These are phyloP conservation scores for Phylloporus arenicola DNA, from an alignment of 768 basidiomycete species.

Conservation along the genomic window DNA sequence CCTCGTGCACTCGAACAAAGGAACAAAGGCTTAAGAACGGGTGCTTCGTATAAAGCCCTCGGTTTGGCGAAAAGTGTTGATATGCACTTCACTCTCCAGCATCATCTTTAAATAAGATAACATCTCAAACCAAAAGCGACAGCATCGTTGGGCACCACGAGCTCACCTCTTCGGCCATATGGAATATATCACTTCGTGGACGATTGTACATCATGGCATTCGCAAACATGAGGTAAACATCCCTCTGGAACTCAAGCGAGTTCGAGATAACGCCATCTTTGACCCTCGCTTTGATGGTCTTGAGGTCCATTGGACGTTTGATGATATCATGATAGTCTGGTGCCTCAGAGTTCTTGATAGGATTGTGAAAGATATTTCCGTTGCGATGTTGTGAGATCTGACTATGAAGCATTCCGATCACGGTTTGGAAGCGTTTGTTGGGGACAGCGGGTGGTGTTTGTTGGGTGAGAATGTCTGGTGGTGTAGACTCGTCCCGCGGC, in stretches of 20 bases:
- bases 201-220: slow-evolving; percentile 98
- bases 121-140: background rate
- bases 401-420: slow-evolving; percentile 75
- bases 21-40: slow-evolving; percentile 19
- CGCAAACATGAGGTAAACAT: slow-evolving; percentile 90
- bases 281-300: slow-evolving; percentile 82
- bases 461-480: slow-evolving; percentile 15
- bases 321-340: slow-evolving; percentile 91
- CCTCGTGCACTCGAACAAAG: background rate
- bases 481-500: slow-evolving; percentile 20
- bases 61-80: slow-evolving; percentile 68
- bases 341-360: slow-evolving; percentile 83
- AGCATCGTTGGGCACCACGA: background rate
- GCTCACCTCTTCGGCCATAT: slow-evolving; percentile 87
- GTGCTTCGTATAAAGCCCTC: slow-evolving; percentile 58
- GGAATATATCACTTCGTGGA: slow-evolving; percentile 77
- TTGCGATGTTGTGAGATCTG: slow-evolving; percentile 82
- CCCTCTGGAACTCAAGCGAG: slow-evolving; percentile 84
- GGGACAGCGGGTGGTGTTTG: slow-evolving; percentile 28
- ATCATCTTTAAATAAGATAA: slow-evolving; percentile 59
- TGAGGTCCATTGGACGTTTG: slow-evolving; percentile 92
- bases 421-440: slow-evolving; percentile 71
- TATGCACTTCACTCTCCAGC: slow-evolving; percentile 62
- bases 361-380: slow-evolving; percentile 86
- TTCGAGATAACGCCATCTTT: slow-evolving; percentile 78